Evolutionary conservation across 1,284 basidiomycete species (phyloP).

Genomic region (Boletus hoseneyae): DNA sequence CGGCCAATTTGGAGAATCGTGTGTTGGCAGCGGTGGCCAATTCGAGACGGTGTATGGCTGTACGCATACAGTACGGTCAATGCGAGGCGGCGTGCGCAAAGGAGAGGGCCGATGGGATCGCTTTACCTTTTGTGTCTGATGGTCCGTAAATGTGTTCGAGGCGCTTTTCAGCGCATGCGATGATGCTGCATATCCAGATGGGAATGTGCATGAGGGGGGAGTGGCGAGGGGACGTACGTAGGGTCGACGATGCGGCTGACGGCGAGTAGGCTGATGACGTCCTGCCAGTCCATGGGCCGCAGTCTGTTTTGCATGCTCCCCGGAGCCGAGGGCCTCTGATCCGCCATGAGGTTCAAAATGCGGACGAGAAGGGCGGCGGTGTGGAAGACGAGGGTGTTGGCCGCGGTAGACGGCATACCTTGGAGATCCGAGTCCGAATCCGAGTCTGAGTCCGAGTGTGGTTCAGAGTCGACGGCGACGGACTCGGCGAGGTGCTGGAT

Average conservation of each 20-base stretch:
- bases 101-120: not conserved
- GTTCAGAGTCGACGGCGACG: not conserved
- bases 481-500: slow-evolving; percentile 18
- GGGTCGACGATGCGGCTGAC: slow-evolving; percentile 18
- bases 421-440: slow-evolving; percentile 19
- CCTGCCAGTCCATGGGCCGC: slow-evolving; percentile 31
- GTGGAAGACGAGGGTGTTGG: slow-evolving; percentile 16
- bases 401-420: slow-evolving; percentile 8
- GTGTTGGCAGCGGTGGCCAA: slow-evolving; percentile 11
- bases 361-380: slow-evolving; percentile 17
- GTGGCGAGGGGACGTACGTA: slow-evolving; percentile 14
- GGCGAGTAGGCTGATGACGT: slow-evolving; percentile 26
- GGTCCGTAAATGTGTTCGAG: slow-evolving; percentile 26
- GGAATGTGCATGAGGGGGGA: not conserved
- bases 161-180: slow-evolving; percentile 23
- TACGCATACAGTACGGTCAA: not conserved
- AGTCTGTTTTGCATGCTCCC: slow-evolving; percentile 35
- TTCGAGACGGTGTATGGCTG: slow-evolving; percentile 14
- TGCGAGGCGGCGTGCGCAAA: slow-evolving; percentile 5
- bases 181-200: slow-evolving; percentile 18
- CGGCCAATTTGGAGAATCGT: slow-evolving; percentile 7
- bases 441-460: not conserved
- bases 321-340: slow-evolving; percentile 27
- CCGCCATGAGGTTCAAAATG: slow-evolving; percentile 24
- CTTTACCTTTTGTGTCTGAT: slow-evolving; percentile 17